Percentiles rank a stretch among this genome's conserved stretches.
These are phyloP conservation scores for Verticillium tricorpus DNA, from an alignment of 2,329 filamentous ascomycete genomes.

Conservation along the genomic window DNA sequence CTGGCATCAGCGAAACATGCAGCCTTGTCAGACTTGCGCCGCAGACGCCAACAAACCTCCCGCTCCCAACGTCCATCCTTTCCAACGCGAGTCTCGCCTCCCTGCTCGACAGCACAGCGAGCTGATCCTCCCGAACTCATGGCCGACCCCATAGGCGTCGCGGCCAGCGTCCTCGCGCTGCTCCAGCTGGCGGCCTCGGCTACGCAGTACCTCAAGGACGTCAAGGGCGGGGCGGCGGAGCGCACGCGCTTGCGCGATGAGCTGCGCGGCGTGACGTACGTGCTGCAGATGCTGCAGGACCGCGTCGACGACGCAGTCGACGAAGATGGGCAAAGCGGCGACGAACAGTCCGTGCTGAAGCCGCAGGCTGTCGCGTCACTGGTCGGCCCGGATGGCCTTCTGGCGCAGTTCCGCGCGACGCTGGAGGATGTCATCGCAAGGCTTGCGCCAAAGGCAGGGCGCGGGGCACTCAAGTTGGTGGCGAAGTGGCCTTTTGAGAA, in stretches of 20 bases:
- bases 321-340: background rate
- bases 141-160: background rate
- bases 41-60: too few species aligned
- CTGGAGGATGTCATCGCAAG: background rate
- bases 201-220: constrained; percentile 2
- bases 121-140: too few species aligned
- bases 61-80: too few species aligned
- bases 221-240: background rate
- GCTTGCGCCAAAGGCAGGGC: background rate
- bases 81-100: too few species aligned
- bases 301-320: background rate
- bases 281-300: constrained; percentile 2
- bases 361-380: background rate
- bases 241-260: constrained; percentile 1
- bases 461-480: background rate
- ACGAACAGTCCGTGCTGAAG: background rate
- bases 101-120: too few species aligned
- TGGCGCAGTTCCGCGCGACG: background rate
- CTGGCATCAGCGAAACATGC: too few species aligned
- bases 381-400: background rate
- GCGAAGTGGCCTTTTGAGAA: constrained; percentile 3
- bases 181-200: background rate
- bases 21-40: too few species aligned
- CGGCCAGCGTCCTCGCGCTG: background rate
- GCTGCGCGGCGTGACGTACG: background rate